Base-by-base conservation (phyloP, 129 eudicot genomes). In the Saussurea involucrata region DNA sequence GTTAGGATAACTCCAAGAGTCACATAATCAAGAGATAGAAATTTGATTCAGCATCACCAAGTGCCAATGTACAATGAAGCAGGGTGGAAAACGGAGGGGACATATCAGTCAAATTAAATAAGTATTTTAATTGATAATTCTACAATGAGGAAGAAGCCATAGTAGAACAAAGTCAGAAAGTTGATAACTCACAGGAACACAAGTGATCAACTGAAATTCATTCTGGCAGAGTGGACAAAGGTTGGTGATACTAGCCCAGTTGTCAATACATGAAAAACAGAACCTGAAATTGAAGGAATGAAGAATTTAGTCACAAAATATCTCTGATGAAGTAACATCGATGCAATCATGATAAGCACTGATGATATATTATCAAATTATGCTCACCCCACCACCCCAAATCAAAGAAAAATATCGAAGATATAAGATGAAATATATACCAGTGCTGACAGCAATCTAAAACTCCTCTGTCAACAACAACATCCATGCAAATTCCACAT, bases 371-470 rank as follows among this genome's bases (percentile, higher is more conserved):
- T 72, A 58, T 61, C 80, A 60, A 57, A 65, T 24, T 5, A 40
- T 34, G 22, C 40, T 53, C 64, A 55, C 18, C 13, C 71, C 15
- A 13, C 27, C 64, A 57, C 63, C 68, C 18, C 10, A 37, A 63
- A 29, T 53, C 6, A 46, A 36, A 5, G 10, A 57, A 42, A 25
- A 80, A 6, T 61, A 68, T 40, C 15, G 0, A 18, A 8, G 53
- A 57, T 57, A 27, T 22, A 68, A 63, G 68, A 74, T 49, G 66
- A 66, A 46, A 32, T 2, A 83, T 82, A 77, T 85, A 95, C 98
- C 98, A 95, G 80, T 95, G 97, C 68, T 89, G 97, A 75, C 98
- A 95, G 92, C 97, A 95, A 85, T 95, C 97, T 33, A 95, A 88
- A 66, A 95, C 94, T 69, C 98, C 98, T 72, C 97, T 86, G 74